These are phyloP conservation scores for Allomyces macrogynus DNA, from an alignment of 192 early-diverging fungal species.

Conservation along the genomic window DNA sequence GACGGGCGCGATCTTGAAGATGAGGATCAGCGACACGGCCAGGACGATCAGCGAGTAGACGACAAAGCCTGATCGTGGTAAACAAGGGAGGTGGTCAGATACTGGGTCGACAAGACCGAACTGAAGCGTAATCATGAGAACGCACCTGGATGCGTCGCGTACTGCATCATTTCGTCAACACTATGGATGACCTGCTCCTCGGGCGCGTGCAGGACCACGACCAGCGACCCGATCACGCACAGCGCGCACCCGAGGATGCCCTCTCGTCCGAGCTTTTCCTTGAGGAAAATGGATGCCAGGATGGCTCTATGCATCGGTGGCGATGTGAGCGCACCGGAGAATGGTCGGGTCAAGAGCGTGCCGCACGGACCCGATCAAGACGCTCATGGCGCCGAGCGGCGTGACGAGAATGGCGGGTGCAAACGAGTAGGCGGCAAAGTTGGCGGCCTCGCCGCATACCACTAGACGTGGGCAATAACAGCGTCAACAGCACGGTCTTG, in stretches of 20 bases:
- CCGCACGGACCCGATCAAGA: slow-evolving; percentile 49
- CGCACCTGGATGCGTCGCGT: slow-evolving; percentile 53
- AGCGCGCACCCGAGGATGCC: slow-evolving; percentile 80
- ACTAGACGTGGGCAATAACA: slow-evolving; percentile 25
- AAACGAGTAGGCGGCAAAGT: slow-evolving; percentile 90
- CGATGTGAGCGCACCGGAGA: not conserved
- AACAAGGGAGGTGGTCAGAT: not conserved
- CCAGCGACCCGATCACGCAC: slow-evolving; percentile 68
- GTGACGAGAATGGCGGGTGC: slow-evolving; percentile 91
- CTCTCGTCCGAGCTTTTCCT: slow-evolving; percentile 58
- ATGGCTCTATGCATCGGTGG: slow-evolving; percentile 35
- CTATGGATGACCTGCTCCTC: slow-evolving; percentile 58
- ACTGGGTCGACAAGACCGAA: not conserved
- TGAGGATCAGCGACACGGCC: slow-evolving; percentile 46
- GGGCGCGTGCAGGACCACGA: slow-evolving; percentile 72
- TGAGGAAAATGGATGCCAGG: slow-evolving; percentile 66
- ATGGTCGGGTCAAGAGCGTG: not conserved
- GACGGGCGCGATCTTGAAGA: slow-evolving; percentile 54
- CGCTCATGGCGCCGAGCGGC: slow-evolving; percentile 75
- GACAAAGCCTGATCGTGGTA: slow-evolving; percentile 40
- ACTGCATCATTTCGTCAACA: slow-evolving; percentile 63
- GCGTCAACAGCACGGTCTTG: not conserved
- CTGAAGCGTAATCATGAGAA: not conserved
- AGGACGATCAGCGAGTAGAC: slow-evolving; percentile 50
- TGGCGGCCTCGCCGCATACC: slow-evolving; percentile 80